Evolutionary conservation across 2,329 filamentous ascomycete genomes (phyloP).

Genomic region (Raffaelea albimanens): DNA sequence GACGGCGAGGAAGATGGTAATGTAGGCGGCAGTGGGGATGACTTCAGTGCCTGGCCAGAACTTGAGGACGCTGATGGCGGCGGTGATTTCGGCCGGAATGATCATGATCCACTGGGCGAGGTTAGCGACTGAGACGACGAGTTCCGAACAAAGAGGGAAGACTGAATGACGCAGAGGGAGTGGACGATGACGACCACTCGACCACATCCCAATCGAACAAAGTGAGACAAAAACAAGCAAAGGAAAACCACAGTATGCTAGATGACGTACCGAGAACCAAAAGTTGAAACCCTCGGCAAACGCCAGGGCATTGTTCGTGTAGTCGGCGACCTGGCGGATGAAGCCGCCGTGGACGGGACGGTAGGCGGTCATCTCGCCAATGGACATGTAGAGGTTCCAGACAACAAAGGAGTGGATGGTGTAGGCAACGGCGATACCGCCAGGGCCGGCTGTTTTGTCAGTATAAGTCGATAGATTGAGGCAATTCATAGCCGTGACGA

Average conservation of each 20-base stretch:
- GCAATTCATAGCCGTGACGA: no score
- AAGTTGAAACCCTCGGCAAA: slow-evolving; percentile 41
- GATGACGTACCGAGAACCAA: no score
- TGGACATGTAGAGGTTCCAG: slow-evolving; percentile 21
- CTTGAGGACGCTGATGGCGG: slow-evolving; percentile 5
- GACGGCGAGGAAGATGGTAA: slow-evolving; percentile 3
- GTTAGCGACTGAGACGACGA: slow-evolving; percentile 28
- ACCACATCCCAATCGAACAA: no score
- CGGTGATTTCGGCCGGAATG: slow-evolving; percentile 12
- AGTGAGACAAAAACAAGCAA: no score
- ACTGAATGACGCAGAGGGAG: no score
- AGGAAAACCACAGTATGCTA: no score
- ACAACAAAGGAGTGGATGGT: slow-evolving; percentile 26
- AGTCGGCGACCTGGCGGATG: no score
- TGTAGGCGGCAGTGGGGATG: slow-evolving; percentile 1
- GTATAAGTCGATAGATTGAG: slow-evolving; percentile 21
- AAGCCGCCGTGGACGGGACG: slow-evolving; percentile 46
- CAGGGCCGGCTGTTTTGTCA: neutral
- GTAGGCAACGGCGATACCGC: slow-evolving; percentile 24
- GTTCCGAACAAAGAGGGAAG: no score
- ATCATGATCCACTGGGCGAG: no score
- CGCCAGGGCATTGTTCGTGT: slow-evolving; percentile 31
- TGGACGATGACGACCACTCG: no score
- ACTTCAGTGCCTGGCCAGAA: neutral
- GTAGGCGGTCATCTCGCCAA: slow-evolving; percentile 48